Base-by-base conservation (phyloP, 2,329 filamentous ascomycete species). In the Scytalidium lignicola region DNA sequence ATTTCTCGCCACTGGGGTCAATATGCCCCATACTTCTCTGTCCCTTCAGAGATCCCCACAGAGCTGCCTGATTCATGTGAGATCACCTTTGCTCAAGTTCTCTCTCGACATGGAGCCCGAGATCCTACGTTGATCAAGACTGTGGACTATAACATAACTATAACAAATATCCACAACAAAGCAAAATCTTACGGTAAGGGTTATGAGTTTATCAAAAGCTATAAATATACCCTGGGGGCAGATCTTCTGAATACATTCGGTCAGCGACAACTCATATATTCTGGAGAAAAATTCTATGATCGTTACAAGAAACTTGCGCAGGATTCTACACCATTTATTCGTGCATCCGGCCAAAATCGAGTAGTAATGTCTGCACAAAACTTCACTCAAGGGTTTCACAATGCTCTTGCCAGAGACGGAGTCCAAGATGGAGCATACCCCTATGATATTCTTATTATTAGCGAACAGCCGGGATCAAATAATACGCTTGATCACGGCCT, bases 41-140 rank as follows among this genome's bases (percentile, higher is more conserved):
- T 91, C 0, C 77, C 83, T 6, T 90, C 86, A 1, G 72, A 79
- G 2, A 79, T 89, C 45, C 72, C 80, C 74, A 6, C 71, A 73
- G 7, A 70, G 8, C 41, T 86, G 1, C 90, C 90, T 0, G 57
- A 71, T 1, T 74, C 73, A n/a, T 96, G 91, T 68, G 71, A 78
- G 12, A 70, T 92, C 58, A 92, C 84, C 2, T 92, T 95, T 67
- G 91, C 79, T 1, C 86, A 91, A 61, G 73, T 91, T 20, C 76
- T 96, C 43, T 90, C 89, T 19, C 83, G 91, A 2, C 91, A 96
- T 64, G 91, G 90, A 43, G 88, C 88, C 32, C 80, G 91, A 46
- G 86, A 89, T 63, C 91, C 91, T 1, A 95, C 90, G 0, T 61
- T 70, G 10, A 71, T 72, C 55, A 95, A 91, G 71, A 79, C 83